A percentile compares a stretch with the other conserved stretches of the same genome.
These are phyloP conservation scores for Lipomyces spencermartinsiae DNA, from an alignment of 805 yeast species.

Conservation along the genomic window DNA sequence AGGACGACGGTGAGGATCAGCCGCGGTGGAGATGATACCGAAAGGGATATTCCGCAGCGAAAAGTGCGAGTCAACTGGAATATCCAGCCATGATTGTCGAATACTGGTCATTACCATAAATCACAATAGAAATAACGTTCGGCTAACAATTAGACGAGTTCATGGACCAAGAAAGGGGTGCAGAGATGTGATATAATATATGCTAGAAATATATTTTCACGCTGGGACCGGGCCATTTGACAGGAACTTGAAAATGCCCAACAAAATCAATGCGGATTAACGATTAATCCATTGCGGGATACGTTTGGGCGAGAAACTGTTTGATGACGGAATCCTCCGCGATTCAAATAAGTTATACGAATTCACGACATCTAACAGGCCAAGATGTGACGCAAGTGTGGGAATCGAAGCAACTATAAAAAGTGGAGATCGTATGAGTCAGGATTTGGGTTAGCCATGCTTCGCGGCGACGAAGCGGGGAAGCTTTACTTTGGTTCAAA, in stretches of 20 bases:
- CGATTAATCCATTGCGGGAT: background rate
- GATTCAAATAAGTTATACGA: too few species aligned
- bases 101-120: background rate
- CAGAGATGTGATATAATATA: background rate
- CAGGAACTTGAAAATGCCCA: too few species aligned
- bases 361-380: background rate
- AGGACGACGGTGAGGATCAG: conserved; percentile 19
- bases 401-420: background rate
- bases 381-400: background rate
- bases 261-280: too few species aligned
- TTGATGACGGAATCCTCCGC: background rate
- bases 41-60: conserved; percentile 41
- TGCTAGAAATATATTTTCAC: too few species aligned
- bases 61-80: conserved; percentile 36
- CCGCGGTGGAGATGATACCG: conserved; percentile 37
- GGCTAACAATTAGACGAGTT: background rate
- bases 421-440: too few species aligned
- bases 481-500: too few species aligned
- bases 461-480: too few species aligned
- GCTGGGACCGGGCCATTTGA: too few species aligned
- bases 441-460: too few species aligned
- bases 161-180: background rate
- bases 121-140: background rate
- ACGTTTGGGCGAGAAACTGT: too few species aligned
- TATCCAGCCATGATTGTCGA: conserved; percentile 13